Evolutionary conservation across 108 stramenopile genomes (phyloP), one percentile per base, ranked within the genome.

Genomic region (Discostella stelligeroides): DNA sequence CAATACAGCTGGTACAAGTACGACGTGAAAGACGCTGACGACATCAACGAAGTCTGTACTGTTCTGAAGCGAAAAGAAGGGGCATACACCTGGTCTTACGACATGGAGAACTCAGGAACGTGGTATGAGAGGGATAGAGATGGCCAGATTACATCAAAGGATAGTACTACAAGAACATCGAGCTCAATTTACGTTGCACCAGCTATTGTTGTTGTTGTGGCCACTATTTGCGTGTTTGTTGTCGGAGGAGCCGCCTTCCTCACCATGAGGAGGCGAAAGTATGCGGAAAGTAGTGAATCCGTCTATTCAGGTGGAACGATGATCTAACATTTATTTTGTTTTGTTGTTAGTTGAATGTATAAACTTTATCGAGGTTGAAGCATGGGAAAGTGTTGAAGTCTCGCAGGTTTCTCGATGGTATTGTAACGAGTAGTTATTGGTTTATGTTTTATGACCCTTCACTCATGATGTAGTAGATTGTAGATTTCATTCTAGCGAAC

Each of bases 31-130:
- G 46, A 68, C 20, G 53, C 60, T 7, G 54, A 66, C 47, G 60
- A 80, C 38, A 9, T 80, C 17, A 71, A 68, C 9, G 20, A 62
- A 68, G 79, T 68, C 12, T 80, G 79, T 60, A 29, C 58, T 8
- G 54, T 39, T 18, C 29, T 80, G 21, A 80, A 72, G 46, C 47
- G 58, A 30, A 28, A 68, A 9, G 49, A 62, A 9, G 66, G 61
- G 40, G 58, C 42, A 5, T 66, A 64, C 58, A 58, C 37, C 29
- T 55, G 68, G 34, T 60, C 45, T 56, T 72, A 68, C 61, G 50
- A 67, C 39, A 56, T 46, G 20, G 15, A 60, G 29, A n/a, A 25
- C 8, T 71, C 70, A 18, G 59, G 70, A 48, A 50, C 59, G 12
- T 51, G 60, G 58, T 72, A 72, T 50, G 13, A 59, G 43, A 59